Evolutionary conservation across 2,329 filamentous ascomycete genomes (phyloP).

Genomic region (Ilyonectria destructans): DNA sequence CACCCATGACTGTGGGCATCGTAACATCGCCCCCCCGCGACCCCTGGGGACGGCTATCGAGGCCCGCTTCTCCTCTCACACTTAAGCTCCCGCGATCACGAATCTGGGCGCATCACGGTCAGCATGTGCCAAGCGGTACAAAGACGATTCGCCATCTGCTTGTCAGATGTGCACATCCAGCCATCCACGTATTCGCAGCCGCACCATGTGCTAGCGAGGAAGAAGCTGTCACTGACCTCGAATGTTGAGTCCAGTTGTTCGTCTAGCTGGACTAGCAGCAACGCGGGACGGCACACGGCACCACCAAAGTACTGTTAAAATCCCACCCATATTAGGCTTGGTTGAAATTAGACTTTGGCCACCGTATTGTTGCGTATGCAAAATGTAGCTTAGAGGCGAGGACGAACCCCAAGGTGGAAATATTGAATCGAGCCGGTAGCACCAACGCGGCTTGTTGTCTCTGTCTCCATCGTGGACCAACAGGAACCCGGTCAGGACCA

Average conservation of each 20-base stretch:
- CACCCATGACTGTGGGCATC: not conserved
- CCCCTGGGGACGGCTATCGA: not conserved
- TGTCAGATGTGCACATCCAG: not conserved
- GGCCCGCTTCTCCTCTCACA: not conserved
- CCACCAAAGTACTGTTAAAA: not conserved
- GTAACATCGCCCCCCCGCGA: conserved; percentile 6
- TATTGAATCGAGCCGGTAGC: conserved; percentile 18
- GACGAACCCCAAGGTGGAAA: conserved; percentile 8
- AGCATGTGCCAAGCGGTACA: not conserved
- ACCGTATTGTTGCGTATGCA: not conserved
- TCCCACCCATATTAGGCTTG: too few relatives aligned
- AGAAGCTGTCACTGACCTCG: not conserved
- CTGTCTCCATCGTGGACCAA: conserved; percentile 18
- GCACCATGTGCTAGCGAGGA: not conserved
- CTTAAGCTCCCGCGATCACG: conserved; percentile 10
- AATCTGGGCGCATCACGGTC: conserved; percentile 10
- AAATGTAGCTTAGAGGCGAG: conserved; percentile 23
- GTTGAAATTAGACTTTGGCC: too few relatives aligned
- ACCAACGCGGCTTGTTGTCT: conserved; percentile 9
- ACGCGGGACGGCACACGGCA: too few relatives aligned
- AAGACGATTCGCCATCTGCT: conserved; percentile 10
- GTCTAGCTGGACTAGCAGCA: not conserved
- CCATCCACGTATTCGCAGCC: not conserved
- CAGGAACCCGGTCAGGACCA: conserved; percentile 4
- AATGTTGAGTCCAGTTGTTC: not conserved